Evolutionary conservation across 176 grass and related monocot genomes (phyloP).

Genomic region (Avena sativa): DNA sequence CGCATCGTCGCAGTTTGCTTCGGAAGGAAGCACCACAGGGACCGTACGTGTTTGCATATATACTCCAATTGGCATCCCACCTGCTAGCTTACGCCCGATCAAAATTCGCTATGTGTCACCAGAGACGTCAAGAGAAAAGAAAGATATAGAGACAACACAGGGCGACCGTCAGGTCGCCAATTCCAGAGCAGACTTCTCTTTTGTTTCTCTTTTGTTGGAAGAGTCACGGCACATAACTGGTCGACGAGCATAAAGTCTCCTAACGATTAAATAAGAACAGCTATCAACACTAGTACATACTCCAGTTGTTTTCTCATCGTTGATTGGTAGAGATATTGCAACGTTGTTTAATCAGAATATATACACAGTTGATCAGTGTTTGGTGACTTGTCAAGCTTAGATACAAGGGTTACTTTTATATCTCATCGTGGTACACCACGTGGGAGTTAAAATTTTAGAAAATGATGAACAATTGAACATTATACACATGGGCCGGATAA

Average conservation of each 20-base stretch:
- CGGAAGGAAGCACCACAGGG: neutral
- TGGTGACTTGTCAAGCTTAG: neutral
- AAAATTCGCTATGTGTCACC: too few relatives aligned
- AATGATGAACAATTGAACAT: neutral
- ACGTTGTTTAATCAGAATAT: neutral
- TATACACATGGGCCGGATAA: neutral
- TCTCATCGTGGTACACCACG: constrained; percentile 23
- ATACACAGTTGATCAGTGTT: neutral
- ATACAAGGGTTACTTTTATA: neutral
- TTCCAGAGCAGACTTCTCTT: too few relatives aligned
- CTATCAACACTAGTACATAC: neutral
- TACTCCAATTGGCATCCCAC: neutral
- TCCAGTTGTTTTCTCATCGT: neutral
- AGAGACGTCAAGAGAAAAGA: too few relatives aligned
- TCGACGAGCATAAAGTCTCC: neutral
- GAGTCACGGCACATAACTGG: neutral
- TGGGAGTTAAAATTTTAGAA: neutral
- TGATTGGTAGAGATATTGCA: too few relatives aligned
- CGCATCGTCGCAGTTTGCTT: neutral
- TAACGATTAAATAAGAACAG: neutral
- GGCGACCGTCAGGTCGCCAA: too few relatives aligned
- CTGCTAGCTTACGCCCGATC: too few relatives aligned
- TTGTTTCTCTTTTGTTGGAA: neutral
- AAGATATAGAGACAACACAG: too few relatives aligned
- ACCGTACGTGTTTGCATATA: neutral